phyloP scores from a whole-genome alignment of 805 yeast genomes.

The Tetrapisispora pingtungensis region DNA sequence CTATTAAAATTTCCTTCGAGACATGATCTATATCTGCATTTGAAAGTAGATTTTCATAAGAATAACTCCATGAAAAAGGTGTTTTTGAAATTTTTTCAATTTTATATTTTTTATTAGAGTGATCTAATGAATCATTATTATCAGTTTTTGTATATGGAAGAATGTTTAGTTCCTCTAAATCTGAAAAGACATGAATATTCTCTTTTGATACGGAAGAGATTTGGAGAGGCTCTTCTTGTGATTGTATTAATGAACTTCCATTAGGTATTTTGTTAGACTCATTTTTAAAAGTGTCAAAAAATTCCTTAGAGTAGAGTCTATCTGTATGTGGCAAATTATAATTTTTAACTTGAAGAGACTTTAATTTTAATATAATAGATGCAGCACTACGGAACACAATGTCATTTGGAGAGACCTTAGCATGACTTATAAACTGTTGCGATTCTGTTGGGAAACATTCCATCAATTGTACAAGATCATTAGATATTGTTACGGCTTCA shows the following conservation, averaged over 20 bases:
- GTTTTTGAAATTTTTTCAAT: background rate
- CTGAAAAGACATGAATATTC: constrained; percentile 20
- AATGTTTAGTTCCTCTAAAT: constrained; percentile 11
- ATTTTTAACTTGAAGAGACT: constrained; percentile 37
- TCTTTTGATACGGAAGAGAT: constrained; percentile 7
- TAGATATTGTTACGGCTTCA: constrained; percentile 39
- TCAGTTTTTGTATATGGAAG: constrained; percentile 14
- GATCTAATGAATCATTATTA: background rate
- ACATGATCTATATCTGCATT: constrained; percentile 19
- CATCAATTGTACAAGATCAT: constrained; percentile 41
- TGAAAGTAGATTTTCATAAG: constrained; percentile 20
- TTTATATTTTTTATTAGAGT: constrained; percentile 8
- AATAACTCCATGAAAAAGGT: constrained; percentile 18
- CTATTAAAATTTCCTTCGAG: constrained; percentile 20
- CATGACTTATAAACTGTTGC: constrained; percentile 67
- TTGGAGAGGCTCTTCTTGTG: constrained; percentile 13
- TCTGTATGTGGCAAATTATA: constrained; percentile 32
- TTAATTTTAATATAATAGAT: constrained; percentile 44
- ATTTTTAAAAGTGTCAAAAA: constrained; percentile 25
- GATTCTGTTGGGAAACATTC: constrained; percentile 34
- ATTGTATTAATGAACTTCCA: constrained; percentile 17
- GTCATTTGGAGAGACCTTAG: constrained; percentile 48
- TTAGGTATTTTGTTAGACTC: constrained; percentile 15
- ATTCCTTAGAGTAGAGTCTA: constrained; percentile 22
- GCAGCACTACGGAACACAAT: constrained; percentile 51